Base-by-base conservation (phyloP, 805 yeast species). In the Ogataea dorogensis region DNA sequence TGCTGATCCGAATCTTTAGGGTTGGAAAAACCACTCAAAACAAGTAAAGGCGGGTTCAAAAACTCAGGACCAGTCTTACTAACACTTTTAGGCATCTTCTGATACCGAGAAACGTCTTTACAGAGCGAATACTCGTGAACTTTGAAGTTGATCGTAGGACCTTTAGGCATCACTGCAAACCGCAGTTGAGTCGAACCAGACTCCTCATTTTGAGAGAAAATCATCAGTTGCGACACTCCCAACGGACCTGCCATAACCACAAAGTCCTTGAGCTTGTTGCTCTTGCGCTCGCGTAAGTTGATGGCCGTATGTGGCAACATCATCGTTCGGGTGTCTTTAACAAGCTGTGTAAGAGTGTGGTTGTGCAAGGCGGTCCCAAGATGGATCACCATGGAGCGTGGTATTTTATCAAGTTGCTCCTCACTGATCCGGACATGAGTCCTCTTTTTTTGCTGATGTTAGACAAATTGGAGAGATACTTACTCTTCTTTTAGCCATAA, bases 211-310 rank as follows among this genome's bases (percentile, higher is more conserved):
- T 88, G 96, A 44, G 87, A 81, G 67, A 93, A 89, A 14, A 91
- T 68, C 64, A 93, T 77, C 54, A 93, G 63, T 63, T 91, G 96
- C 5, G 91, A 73, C 15, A 93, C 96, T 17, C 95, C 95, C 28
- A 93, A 68, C 10, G 98, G 98, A 5, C 98, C 98, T 24, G 96
- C 86, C 96, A 93, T 89, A n/a, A 87, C 95, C n/a, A 89, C 75
- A 51, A 84, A 93, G 64, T 91, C 98, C 59, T 84, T 86, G 48
- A 93, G 69, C 56, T 80, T 85, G 62, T 93, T 93, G 24, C 86
- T 70, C 57, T 86, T 86, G 33, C 98, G 71, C 63, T 93, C 98
- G 46, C 81, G 73, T 41, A 93, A 71, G 48, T 79, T 84, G 52
- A 87, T 79, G 9, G 98, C 97, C 3, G 98, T 93, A 54, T 91